Conservation (phyloP, 2,329 filamentous ascomycete species). For the Monilinia fructicola region DNA sequence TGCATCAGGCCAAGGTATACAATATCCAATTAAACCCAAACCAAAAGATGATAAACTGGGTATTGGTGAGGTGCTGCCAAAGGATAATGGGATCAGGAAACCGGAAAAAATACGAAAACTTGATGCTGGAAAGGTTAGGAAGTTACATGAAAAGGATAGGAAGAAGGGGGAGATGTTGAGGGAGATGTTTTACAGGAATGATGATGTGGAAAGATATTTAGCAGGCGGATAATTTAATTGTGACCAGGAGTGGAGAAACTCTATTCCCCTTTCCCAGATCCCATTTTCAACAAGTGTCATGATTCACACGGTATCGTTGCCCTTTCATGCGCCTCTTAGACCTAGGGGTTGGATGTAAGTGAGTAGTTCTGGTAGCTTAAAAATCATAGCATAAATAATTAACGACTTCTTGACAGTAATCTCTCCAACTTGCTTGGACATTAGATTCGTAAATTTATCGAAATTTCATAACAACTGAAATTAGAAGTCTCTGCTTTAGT, state of each 20-base stretch:
- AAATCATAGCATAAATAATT: not conserved
- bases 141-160: slow-evolving; percentile 60
- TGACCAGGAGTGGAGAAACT: too few relatives aligned
- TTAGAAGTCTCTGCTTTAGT: not conserved
- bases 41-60: slow-evolving; percentile 75
- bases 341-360: not conserved
- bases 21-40: slow-evolving; percentile 68
- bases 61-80: slow-evolving; percentile 56
- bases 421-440: not conserved
- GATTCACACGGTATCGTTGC: not conserved
- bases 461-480: not conserved
- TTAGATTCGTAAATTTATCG: not conserved
- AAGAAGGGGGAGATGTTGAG: slow-evolving; percentile 63
- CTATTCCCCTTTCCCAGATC: not conserved
- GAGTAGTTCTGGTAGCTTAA: not conserved
- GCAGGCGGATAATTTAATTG: slow-evolving; percentile 20
- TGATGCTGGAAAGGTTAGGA: slow-evolving; percentile 69
- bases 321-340: not conserved
- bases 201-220: slow-evolving; percentile 71
- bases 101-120: slow-evolving; percentile 52
- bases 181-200: slow-evolving; percentile 69
- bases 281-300: not conserved
- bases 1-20: slow-evolving; percentile 64
- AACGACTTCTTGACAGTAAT: not conserved
- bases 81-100: slow-evolving; percentile 41